Percentiles rank a stretch among this genome's conserved stretches.
phyloP scores from a whole-genome alignment of 23 red algal genomes.

The Pyropia haitanensis region DNA sequence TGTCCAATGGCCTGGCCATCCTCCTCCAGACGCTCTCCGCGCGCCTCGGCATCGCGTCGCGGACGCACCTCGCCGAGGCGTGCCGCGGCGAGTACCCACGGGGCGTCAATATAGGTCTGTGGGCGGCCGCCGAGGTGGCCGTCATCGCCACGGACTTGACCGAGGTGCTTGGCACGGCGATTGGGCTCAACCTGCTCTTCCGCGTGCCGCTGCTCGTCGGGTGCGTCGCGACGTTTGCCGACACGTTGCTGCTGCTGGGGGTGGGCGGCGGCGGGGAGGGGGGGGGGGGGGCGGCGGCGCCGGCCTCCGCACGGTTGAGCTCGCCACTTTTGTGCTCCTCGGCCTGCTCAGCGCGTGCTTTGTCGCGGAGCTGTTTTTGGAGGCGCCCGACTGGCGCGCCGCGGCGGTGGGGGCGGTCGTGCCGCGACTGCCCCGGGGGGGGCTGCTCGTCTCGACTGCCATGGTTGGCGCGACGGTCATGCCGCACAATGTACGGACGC shows the following conservation, averaged over 20 bases:
- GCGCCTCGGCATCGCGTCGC: slow-evolving; percentile 81
- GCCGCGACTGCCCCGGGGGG: slow-evolving; percentile 45
- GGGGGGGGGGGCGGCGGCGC: background rate
- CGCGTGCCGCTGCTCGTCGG: slow-evolving; percentile 67
- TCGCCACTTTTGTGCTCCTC: slow-evolving; percentile 64
- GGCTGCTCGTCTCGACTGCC: slow-evolving; percentile 55
- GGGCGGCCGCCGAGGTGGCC: slow-evolving; percentile 67
- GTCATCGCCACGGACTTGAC: slow-evolving; percentile 90
- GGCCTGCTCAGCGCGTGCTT: slow-evolving; percentile 71
- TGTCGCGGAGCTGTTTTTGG: slow-evolving; percentile 76
- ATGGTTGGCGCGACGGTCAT: slow-evolving; percentile 96
- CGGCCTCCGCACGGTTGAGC: slow-evolving; percentile 79
- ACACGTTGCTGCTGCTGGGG: slow-evolving; percentile 78
- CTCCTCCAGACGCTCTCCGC: slow-evolving; percentile 77
- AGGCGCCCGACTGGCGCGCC: slow-evolving; percentile 17
- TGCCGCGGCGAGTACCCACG: slow-evolving; percentile 86
- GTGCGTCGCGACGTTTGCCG: slow-evolving; percentile 48
- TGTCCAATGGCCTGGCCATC: slow-evolving; percentile 71
- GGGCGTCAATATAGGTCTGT: slow-evolving; percentile 42
- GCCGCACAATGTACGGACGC: slow-evolving; percentile 67
- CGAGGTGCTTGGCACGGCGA: slow-evolving; percentile 92
- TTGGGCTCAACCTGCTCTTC: slow-evolving; percentile 81
- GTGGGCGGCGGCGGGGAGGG: slow-evolving; percentile 12
- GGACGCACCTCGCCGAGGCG: slow-evolving; percentile 73
- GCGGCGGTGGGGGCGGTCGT: slow-evolving; percentile 46